phyloP scores from a whole-genome alignment of 2,329 filamentous ascomycete genomes.

The Aphanocladium album region DNA sequence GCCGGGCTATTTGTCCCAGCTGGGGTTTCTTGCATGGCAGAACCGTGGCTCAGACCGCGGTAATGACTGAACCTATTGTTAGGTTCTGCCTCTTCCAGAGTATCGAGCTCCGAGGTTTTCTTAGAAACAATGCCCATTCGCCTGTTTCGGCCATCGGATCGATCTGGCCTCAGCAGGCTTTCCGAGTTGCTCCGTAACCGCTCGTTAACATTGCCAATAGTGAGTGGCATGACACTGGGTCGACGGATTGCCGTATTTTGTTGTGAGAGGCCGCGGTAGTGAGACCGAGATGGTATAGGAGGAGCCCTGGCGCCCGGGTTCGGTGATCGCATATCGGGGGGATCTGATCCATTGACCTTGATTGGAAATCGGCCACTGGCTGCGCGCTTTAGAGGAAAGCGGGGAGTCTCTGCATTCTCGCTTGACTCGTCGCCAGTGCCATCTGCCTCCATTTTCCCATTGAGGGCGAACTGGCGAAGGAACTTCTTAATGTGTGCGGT shows the following conservation, averaged over 20 bases:
- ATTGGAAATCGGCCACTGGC: slow-evolving; percentile 63
- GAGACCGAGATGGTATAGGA: slow-evolving; percentile 70
- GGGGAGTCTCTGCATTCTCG: slow-evolving; percentile 76
- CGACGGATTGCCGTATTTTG: slow-evolving; percentile 60
- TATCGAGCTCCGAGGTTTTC: slow-evolving; percentile 56
- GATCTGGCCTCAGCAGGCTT: slow-evolving; percentile 48
- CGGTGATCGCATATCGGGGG: slow-evolving; percentile 63
- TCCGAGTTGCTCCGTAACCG: slow-evolving; percentile 62
- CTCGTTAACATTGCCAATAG: slow-evolving; percentile 66
- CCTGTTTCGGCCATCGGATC: slow-evolving; percentile 50
- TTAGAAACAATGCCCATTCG: slow-evolving; percentile 61
- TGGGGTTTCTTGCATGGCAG: slow-evolving; percentile 56
- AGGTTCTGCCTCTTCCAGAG: slow-evolving; percentile 57
- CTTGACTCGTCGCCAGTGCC: slow-evolving; percentile 58
- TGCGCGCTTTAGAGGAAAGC: slow-evolving; percentile 58
- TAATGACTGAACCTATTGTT: slow-evolving; percentile 64
- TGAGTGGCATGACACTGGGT: slow-evolving; percentile 66
- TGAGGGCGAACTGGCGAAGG: slow-evolving; percentile 48
- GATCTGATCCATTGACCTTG: slow-evolving; percentile 68
- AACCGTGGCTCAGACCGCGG: slow-evolving; percentile 62
- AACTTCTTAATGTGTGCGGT: slow-evolving; percentile 60
- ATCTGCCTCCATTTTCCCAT: slow-evolving; percentile 50
- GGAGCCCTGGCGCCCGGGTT: slow-evolving; percentile 58
- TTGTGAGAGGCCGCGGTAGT: slow-evolving; percentile 70
- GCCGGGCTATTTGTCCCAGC: slow-evolving; percentile 46